A percentile compares a stretch with the other conserved stretches of the same genome.
These are phyloP conservation scores for Cucurbita moschata DNA, from an alignment of 306 rosid species.

Conservation along the genomic window DNA sequence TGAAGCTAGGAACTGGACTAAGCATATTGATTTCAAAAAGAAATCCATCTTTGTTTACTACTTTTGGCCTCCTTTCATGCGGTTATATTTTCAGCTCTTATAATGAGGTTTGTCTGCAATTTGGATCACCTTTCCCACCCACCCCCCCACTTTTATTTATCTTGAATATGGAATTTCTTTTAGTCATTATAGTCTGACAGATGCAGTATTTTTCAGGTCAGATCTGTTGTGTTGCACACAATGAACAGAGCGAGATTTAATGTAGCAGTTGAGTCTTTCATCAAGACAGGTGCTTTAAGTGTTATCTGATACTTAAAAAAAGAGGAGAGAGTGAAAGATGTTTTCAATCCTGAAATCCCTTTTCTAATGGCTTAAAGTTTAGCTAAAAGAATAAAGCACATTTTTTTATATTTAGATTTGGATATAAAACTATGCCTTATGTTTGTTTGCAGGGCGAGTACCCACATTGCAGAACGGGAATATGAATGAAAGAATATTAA, in stretches of 20 bases:
- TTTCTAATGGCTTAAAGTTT: background rate
- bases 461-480: slow-evolving; percentile 80
- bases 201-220: slow-evolving; percentile 38
- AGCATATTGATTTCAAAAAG: slow-evolving; percentile 69
- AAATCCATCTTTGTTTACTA: slow-evolving; percentile 71
- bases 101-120: slow-evolving; percentile 36
- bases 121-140: background rate
- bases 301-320: background rate
- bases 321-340: background rate
- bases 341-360: background rate
- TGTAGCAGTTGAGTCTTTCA: slow-evolving; percentile 77
- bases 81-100: slow-evolving; percentile 89
- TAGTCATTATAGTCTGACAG: slow-evolving; percentile 13
- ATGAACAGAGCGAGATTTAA: slow-evolving; percentile 77
- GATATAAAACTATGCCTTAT: slow-evolving; percentile 2
- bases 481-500: slow-evolving; percentile 58
- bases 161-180: slow-evolving; percentile 9
- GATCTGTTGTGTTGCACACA: slow-evolving; percentile 90
- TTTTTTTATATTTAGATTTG: background rate
- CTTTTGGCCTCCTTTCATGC: slow-evolving; percentile 85
- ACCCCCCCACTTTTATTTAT: background rate
- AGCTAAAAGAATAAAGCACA: slow-evolving; percentile 7
- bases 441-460: slow-evolving; percentile 50
- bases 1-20: slow-evolving; percentile 95
- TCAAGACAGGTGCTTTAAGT: slow-evolving; percentile 55